Conservation (phyloP, 345 rosid species). For the Aethionema arabicum region DNA sequence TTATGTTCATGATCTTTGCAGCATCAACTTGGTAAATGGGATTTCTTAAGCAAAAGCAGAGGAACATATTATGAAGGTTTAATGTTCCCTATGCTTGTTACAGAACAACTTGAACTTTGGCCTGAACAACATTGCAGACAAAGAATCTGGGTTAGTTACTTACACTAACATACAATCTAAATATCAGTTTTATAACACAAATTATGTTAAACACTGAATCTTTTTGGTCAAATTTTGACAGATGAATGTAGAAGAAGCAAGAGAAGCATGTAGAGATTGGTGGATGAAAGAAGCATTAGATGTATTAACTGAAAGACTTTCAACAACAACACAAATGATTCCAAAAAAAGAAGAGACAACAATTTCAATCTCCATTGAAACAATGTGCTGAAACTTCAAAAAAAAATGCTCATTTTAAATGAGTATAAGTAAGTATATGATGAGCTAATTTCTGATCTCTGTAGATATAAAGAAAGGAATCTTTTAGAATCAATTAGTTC, state of each 20-base stretch:
- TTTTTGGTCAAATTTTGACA: constrained; percentile 15
- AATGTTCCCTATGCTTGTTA: constrained; percentile 88
- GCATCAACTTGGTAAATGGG: constrained; percentile 80
- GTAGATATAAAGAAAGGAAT: constrained; percentile 15
- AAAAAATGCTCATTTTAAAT: no score
- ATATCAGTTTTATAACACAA: no score
- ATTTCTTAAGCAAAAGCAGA: constrained; percentile 73
- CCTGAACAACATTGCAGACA: constrained; percentile 67
- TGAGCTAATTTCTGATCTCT: constrained; percentile 32
- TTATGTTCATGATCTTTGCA: constrained; percentile 33
- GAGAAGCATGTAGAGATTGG: constrained; percentile 82
- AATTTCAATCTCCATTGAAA: constrained; percentile 35
- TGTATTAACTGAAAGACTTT: constrained; percentile 52
- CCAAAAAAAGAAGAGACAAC: constrained; percentile 33
- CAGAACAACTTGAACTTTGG: constrained; percentile 84
- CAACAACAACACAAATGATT: constrained; percentile 31
- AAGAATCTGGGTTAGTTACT: constrained; percentile 62
- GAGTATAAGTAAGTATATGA: background rate
- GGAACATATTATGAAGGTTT: constrained; percentile 85
- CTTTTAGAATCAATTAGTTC: constrained; percentile 21
- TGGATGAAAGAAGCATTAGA: constrained; percentile 98
- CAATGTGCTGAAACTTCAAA: constrained; percentile 31
- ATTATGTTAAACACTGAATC: background rate
- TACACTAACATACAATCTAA: background rate
- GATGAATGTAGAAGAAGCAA: constrained; percentile 67